Conservation (phyloP, 2,329 filamentous ascomycete species). For the Penicillium verrucosum region DNA sequence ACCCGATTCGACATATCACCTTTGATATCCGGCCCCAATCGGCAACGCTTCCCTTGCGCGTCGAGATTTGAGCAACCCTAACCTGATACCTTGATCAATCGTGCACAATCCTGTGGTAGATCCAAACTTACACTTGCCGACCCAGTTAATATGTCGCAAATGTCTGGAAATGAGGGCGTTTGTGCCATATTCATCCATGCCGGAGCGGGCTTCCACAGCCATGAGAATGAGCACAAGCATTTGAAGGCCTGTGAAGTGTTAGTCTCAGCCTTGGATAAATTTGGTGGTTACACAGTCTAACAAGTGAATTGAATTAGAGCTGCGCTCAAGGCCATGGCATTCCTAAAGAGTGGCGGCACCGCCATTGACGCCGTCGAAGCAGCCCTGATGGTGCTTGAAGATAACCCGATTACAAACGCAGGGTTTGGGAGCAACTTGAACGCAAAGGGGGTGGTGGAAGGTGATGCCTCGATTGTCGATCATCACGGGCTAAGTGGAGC, state of each 20-base stretch:
- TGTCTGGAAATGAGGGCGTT: conserved; percentile 46
- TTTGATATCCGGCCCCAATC: not conserved
- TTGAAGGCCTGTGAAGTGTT: conserved; percentile 85
- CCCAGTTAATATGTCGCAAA: conserved; percentile 29
- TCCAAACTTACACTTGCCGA: not conserved
- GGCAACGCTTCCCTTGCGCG: not conserved
- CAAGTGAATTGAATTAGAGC: conserved; percentile 55
- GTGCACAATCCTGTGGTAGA: not conserved
- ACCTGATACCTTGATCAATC: not conserved
- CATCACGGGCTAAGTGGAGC: conserved; percentile 88
- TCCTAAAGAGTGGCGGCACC: conserved; percentile 72
- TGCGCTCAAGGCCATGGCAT: conserved; percentile 75
- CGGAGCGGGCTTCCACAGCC: conserved; percentile 89
- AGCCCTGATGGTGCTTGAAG: conserved; percentile 82
- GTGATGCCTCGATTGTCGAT: conserved; percentile 90
- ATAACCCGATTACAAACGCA: conserved; percentile 93
- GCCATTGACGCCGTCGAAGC: conserved; percentile 88
- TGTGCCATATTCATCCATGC: conserved; percentile 92
- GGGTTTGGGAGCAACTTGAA: conserved; percentile 94
- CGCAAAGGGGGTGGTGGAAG: conserved; percentile 87
- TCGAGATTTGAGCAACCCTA: not conserved
- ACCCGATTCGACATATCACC: not conserved
- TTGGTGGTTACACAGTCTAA: not conserved
- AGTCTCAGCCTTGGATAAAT: conserved; percentile 36
- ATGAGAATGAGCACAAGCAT: conserved; percentile 78